Base-by-base conservation (phyloP, 371 early-diverging fungal genomes). In the Mucor racemosus region DNA sequence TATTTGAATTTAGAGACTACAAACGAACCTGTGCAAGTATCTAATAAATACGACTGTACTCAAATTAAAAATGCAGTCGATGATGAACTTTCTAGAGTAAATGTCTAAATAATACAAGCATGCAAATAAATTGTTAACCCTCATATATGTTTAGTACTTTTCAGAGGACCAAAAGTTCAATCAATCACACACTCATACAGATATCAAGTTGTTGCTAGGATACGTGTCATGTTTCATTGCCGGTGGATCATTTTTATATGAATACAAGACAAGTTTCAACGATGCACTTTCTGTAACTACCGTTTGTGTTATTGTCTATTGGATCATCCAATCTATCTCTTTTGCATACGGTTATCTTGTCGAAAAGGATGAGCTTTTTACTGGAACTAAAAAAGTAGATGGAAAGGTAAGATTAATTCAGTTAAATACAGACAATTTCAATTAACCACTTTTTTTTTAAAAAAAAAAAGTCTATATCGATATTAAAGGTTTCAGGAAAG, bases 21-120 rank as follows among this genome's bases (percentile, higher is more conserved):
- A 57, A 34, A 31, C 57, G 66, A 66, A 15, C 75, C 77, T 17
- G 72, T 80, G 13, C 65, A 77, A 56, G 69, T 80, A 50, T 64
- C 65, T 53, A 78, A 77, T 57, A 75, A 75, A 48, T 78, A 74
- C 34, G 77, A 80, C 57, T 60, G 56, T 9, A 80, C 76, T 33
- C 73, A 80, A 63, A 39, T 80, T 19, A 82, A 78, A 38, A 72
- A 78, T 59, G 73, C 79, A 10, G 66, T 80, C 40, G 83, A 82
- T 67, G 83, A 82, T 65, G 76, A 82, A 63, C 41, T 82, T 31
- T 53, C 67, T 34, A 63, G 72, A 56, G 82, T 82, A 82, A 69
- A 60, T 26, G 26, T 26, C 26, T 26, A n/a, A 36, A 36, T 19
- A n/a, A 19, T 21, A 9, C 48, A 4, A 7, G 11, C 11, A 38